Evolutionary conservation across 106 monocot genomes (phyloP).

Genomic region (Acorus gramineus): DNA sequence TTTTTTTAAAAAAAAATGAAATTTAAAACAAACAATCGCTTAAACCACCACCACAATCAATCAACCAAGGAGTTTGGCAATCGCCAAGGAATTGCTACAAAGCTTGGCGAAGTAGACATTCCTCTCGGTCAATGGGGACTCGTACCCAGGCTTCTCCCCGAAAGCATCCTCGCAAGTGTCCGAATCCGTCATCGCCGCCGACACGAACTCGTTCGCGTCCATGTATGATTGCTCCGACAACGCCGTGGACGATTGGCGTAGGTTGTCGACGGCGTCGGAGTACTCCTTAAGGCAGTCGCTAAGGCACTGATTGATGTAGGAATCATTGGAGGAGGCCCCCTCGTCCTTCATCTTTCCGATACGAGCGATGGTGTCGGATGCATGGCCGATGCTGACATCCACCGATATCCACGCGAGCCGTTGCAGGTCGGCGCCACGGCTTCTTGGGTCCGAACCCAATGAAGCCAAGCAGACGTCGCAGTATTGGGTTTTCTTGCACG

Average conservation of each 20-base stretch:
- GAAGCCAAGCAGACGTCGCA: too few species aligned
- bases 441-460: too few species aligned
- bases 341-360: too few species aligned
- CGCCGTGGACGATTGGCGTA: background rate
- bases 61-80: background rate
- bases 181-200: conserved; percentile 18
- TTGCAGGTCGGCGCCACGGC: too few species aligned
- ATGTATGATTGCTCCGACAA: background rate
- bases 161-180: conserved; percentile 23
- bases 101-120: conserved; percentile 20
- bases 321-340: too few species aligned
- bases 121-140: conserved; percentile 19
- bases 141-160: conserved; percentile 8
- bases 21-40: too few species aligned
- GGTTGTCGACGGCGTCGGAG: conserved; percentile 10
- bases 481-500: too few species aligned
- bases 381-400: too few species aligned
- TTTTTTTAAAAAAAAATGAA: too few species aligned
- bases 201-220: conserved; percentile 11
- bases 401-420: too few species aligned
- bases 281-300: conserved; percentile 16
- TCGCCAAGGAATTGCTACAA: conserved; percentile 17
- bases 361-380: too few species aligned
- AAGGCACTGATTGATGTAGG: conserved; percentile 2
- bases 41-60: too few species aligned